These are phyloP conservation scores for Durio zibethinus DNA, from an alignment of 345 rosid species.

Conservation along the genomic window DNA sequence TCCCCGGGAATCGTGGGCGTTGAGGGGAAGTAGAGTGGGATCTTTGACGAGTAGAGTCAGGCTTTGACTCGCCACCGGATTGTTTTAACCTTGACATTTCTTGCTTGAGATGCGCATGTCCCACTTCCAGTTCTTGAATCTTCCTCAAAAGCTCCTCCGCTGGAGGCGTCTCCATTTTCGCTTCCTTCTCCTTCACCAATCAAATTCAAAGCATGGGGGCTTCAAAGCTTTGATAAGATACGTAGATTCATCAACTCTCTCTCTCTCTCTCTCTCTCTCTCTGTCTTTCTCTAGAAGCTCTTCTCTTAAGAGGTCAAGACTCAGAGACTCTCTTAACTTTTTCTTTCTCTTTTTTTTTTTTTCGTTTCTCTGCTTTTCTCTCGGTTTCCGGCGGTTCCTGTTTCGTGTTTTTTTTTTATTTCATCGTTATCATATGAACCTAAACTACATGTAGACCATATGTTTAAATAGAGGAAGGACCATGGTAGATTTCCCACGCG, in stretches of 20 bases:
- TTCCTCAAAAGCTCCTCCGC: slow-evolving; percentile 75
- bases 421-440: slow-evolving; percentile 21
- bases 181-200: background rate
- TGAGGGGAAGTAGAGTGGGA: slow-evolving; percentile 87
- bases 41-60: slow-evolving; percentile 40
- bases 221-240: background rate
- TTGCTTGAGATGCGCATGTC: slow-evolving; percentile 70
- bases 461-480: slow-evolving; percentile 7
- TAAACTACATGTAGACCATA: slow-evolving; percentile 19
- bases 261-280: background rate
- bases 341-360: background rate
- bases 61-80: slow-evolving; percentile 33
- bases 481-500: background rate
- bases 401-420: background rate
- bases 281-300: slow-evolving; percentile 9
- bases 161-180: slow-evolving; percentile 59
- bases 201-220: background rate
- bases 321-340: background rate
- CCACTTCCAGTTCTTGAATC: slow-evolving; percentile 85
- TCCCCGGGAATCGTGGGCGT: slow-evolving; percentile 37
- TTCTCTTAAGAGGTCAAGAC: background rate
- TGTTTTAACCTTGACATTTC: slow-evolving; percentile 78
- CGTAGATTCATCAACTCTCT: background rate
- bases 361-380: background rate
- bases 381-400: slow-evolving; percentile 3